Conservation (phyloP, 2,329 filamentous ascomycete species). For the Curvularia eragrostidis region DNA sequence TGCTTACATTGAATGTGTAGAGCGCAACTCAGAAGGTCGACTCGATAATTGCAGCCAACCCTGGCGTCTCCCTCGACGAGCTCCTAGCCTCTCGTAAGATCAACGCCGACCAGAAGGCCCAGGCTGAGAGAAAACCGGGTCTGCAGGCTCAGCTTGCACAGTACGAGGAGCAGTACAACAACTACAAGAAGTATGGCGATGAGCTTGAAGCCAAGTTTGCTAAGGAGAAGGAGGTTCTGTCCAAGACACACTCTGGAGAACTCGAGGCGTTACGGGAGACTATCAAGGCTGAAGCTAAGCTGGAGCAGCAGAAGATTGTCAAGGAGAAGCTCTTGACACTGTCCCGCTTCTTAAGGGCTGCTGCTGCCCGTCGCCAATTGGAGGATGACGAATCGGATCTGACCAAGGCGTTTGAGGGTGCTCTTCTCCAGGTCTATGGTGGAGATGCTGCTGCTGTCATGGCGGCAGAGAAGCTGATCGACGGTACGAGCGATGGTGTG, state of each 20-base stretch:
- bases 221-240: slow-evolving; percentile 63
- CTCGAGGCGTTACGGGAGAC: slow-evolving; percentile 62
- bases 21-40: slow-evolving; percentile 76
- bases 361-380: slow-evolving; percentile 74
- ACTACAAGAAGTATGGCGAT: slow-evolving; percentile 77
- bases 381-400: slow-evolving; percentile 76
- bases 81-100: slow-evolving; percentile 75
- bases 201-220: slow-evolving; percentile 70
- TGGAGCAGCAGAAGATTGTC: slow-evolving; percentile 56
- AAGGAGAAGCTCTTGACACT: slow-evolving; percentile 71
- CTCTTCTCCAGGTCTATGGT: slow-evolving; percentile 78
- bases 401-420: slow-evolving; percentile 80
- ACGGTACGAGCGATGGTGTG: slow-evolving; percentile 72
- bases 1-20: slow-evolving; percentile 52
- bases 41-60: slow-evolving; percentile 70
- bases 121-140: slow-evolving; percentile 76
- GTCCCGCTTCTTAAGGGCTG: slow-evolving; percentile 80
- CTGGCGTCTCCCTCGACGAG: slow-evolving; percentile 74
- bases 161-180: slow-evolving; percentile 74
- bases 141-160: slow-evolving; percentile 72
- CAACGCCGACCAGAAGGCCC: slow-evolving; percentile 80
- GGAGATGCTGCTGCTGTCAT: slow-evolving; percentile 77
- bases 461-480: slow-evolving; percentile 77
- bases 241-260: slow-evolving; percentile 63
- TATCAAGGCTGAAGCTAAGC: slow-evolving; percentile 61